A percentile compares a stretch with the other conserved stretches of the same genome.
phyloP scores from a whole-genome alignment of 306 rosid species.

The Lotus japonicus region DNA sequence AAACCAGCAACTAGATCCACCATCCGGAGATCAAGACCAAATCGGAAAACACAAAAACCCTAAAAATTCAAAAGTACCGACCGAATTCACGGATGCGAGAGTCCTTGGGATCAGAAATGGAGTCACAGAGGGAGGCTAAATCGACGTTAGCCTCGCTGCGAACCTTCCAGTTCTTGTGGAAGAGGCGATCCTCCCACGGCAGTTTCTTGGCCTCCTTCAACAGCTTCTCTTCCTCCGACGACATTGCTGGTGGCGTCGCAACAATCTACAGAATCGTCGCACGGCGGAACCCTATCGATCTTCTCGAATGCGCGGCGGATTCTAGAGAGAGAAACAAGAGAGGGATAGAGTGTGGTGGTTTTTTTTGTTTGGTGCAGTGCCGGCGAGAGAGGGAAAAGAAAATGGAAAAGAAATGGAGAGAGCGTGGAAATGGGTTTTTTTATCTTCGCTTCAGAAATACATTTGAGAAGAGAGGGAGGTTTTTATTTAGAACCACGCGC shows the following conservation, averaged over 20 bases:
- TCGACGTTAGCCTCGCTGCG: slow-evolving; percentile 91
- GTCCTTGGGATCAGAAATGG: slow-evolving; percentile 97
- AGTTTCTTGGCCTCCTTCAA: slow-evolving; percentile 95
- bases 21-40: slow-evolving; percentile 10
- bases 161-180: slow-evolving; percentile 98
- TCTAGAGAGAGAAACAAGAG: slow-evolving; percentile 17
- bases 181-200: slow-evolving; percentile 97
- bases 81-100: slow-evolving; percentile 93
- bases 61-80: slow-evolving; percentile 35
- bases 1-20: slow-evolving; percentile 30
- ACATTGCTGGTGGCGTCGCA: no score
- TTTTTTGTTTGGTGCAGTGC: slow-evolving; percentile 17
- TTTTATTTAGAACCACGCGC: no score
- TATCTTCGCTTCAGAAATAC: slow-evolving; percentile 49
- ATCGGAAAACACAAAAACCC: slow-evolving; percentile 25
- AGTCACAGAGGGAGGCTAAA: slow-evolving; percentile 81
- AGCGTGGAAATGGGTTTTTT: slow-evolving; percentile 23
- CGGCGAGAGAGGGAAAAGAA: slow-evolving; percentile 33
- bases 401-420: neutral
- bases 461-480: neutral
- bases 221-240: slow-evolving; percentile 98
- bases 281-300: slow-evolving; percentile 23
- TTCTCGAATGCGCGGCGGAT: slow-evolving; percentile 8
- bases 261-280: neutral
- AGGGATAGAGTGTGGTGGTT: neutral